Base-by-base conservation (phyloP, 768 basidiomycete genomes). In the Auricularia auricula-judae region DNA sequence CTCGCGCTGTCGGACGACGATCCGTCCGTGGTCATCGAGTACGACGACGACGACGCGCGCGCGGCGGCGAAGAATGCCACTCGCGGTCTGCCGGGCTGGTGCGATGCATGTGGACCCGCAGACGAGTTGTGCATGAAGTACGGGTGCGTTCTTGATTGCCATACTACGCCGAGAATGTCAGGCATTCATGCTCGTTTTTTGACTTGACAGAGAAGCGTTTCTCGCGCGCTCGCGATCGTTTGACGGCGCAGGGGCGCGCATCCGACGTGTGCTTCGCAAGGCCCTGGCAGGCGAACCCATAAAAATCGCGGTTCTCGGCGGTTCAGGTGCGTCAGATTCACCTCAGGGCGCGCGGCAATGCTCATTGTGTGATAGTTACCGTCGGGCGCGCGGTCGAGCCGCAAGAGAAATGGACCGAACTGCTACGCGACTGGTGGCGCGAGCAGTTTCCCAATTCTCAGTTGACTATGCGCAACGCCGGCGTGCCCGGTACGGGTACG, bases 281-380 rank as follows among this genome's bases (percentile, higher is more conserved):
- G 75, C 75, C 4, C 72, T 76, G 69, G 75, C 74, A 59, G 76
- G 76, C 4, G 66, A 67, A 18, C 73, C 73, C 3, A 65, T 77
- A 33, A 77, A 75, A 14, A 75, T 77, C 67, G 71, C 70, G 66
- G 72, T 77, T 34, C 67, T 77, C 34, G 76, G 76, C 60, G 75
- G 74, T 36, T 74, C 65, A 23, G 65, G 47, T 51, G 47, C 47
- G 47, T 51, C 18, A 51, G 4, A 51, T 18, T 18, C 2, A 16
- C 5, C 18, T 51, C 11, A 12, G 0, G 18, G 16, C 21, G 18
- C 16, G 47, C 5, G 3, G 5, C 18, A 4, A 12, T 18, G 39
- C 47, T 1, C 18, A 51, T 18, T 5, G 18, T 18, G 16, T 0
- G 11, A 12, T 51, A 51, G 47, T 51, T 18, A 51, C 47, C 14